Evolutionary conservation across 495 filamentous ascomycete genomes (phyloP).

Genomic region (Aspergillus nanangensis): DNA sequence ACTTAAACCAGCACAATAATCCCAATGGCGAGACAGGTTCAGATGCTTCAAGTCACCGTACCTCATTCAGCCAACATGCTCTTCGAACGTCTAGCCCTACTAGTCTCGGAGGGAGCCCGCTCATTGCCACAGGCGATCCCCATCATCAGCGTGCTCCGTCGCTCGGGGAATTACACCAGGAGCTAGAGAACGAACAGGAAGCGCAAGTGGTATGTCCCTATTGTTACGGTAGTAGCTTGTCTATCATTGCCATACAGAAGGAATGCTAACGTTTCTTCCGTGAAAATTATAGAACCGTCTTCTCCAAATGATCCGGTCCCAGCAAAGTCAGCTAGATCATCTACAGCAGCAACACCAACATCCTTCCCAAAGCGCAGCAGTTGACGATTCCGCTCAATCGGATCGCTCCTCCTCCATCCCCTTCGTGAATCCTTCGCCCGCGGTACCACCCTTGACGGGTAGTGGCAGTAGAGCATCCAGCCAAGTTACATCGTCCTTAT

Average conservation of each 20-base stretch:
- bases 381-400: conserved; percentile 61
- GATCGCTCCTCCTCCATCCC: conserved; percentile 56
- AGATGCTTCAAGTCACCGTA: conserved; percentile 35
- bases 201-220: conserved; percentile 67
- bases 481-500: conserved; percentile 39
- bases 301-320: conserved; percentile 79
- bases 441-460: neutral
- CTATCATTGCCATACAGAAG: too few relatives aligned
- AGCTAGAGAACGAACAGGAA: conserved; percentile 93
- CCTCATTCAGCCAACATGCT: conserved; percentile 37
- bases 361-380: conserved; percentile 33
- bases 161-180: conserved; percentile 91
- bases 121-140: conserved; percentile 52
- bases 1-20: conserved; percentile 70
- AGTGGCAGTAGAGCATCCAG: conserved; percentile 25
- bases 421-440: conserved; percentile 31
- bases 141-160: conserved; percentile 72
- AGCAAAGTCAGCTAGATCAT: conserved; percentile 78
- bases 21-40: conserved; percentile 45
- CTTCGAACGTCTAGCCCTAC: conserved; percentile 54
- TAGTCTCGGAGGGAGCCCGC: conserved; percentile 53
- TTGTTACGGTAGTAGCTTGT: neutral
- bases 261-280: conserved; percentile 6
- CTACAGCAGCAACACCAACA: conserved; percentile 45
- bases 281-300: conserved; percentile 65